phyloP scores from a whole-genome alignment of 345 rosid genomes.

The Populus ilicifolia region DNA sequence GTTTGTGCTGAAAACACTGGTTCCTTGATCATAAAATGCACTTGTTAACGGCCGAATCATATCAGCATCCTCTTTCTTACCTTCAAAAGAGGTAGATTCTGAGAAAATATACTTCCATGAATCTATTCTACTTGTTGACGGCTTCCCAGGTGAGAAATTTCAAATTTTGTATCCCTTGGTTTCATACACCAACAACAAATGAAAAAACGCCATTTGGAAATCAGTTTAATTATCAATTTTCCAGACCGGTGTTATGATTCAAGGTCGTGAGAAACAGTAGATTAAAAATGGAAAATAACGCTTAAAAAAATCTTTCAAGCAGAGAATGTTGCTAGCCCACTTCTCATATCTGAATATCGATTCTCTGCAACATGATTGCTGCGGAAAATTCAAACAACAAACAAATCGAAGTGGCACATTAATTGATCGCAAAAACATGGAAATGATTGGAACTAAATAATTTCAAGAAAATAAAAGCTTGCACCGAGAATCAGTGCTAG shows the following conservation, averaged over 20 bases:
- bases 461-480: not conserved
- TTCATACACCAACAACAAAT: not conserved
- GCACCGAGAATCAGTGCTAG: not conserved
- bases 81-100: not conserved
- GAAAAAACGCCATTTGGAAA: not conserved
- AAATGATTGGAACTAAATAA: not conserved
- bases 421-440: not conserved
- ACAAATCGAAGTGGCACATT: not conserved
- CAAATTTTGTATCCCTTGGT: not conserved
- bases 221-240: no score
- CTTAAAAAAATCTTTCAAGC: not conserved
- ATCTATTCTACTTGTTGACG: not conserved
- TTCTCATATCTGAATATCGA: not conserved
- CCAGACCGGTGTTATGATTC: not conserved
- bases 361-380: not conserved
- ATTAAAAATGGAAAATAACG: not conserved
- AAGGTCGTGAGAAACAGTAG: not conserved
- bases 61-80: not conserved
- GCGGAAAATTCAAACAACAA: not conserved
- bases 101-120: not conserved
- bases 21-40: no score
- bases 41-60: no score
- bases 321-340: not conserved
- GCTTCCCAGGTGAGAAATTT: not conserved
- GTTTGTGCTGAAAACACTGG: not conserved